Evolutionary conservation across 225 moss, liverwort and hornwort species (phyloP), one percentile per base, ranked within the genome.

Genomic region (Sphagnum contortum): DNA sequence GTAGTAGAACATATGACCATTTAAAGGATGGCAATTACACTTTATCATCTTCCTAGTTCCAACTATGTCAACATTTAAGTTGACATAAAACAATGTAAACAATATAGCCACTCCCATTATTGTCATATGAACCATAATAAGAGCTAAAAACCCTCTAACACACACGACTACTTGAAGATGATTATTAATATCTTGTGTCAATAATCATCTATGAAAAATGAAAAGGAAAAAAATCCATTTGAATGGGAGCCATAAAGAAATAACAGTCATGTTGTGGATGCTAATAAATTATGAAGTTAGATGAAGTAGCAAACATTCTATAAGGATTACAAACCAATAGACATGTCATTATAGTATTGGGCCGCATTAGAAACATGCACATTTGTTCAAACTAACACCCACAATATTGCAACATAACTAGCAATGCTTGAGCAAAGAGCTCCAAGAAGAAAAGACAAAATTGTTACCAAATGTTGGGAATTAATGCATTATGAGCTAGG

Each of bases 301-400:
- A 4, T 13, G 6, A 13, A 13, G 13, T 7, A 6, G 3, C 44
- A 6, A 58, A 6, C 6, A 58, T 12, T 49, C 48, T 4, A 50
- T 4, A 50, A 3, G 9, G 10, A 48, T 14, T 55, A 79, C 82
- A 45, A 46, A 95, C 94, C 88, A 90, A 76, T 61, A 98, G 67
- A 49, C 77, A 93, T 93, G 47, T 90, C 87, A 47, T 92, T 88
- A 47, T 90, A 89, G 58, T 93, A 86, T 66, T 93, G 87, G 44
- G 96, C 93, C 12, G 93, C 90, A 74, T 87, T 92, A 57, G 96
- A 88, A 69, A 98, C 93, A 44, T 93, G 90, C 72, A 98, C 96
- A 74, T 98, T 98, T 62, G 96, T 93, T 71, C 93, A 85, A 44
- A 98, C 96, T 44, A 93, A 92, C 64, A 98, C 96, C 93, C 96